A percentile compares a stretch with the other conserved stretches of the same genome.
Evolutionary conservation across 371 early-diverging fungal genomes (phyloP).

Genomic region (Lichtheimia ornata): DNA sequence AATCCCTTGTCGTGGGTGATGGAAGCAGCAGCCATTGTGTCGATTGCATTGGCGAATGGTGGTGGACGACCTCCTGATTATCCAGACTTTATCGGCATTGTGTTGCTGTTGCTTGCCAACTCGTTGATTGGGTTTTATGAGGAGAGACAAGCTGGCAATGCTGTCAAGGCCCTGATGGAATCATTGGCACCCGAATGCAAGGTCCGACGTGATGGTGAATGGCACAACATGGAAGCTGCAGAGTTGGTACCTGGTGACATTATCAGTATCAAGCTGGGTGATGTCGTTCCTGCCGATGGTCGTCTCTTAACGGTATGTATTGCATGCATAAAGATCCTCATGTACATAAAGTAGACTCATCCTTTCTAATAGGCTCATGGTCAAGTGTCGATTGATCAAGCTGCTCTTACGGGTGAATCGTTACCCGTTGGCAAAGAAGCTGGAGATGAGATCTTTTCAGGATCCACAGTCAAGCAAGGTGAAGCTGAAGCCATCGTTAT

Average conservation of each 20-base stretch:
- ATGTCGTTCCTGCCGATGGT: constrained; percentile 81
- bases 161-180: constrained; percentile 77
- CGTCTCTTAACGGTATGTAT: constrained; percentile 27
- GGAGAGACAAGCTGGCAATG: constrained; percentile 79
- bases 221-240: constrained; percentile 56
- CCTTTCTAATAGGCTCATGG: constrained; percentile 29
- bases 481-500: constrained; percentile 88
- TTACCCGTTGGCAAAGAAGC: constrained; percentile 71
- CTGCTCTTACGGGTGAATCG: constrained; percentile 86
- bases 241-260: constrained; percentile 77
- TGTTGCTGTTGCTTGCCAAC: constrained; percentile 78
- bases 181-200: constrained; percentile 75
- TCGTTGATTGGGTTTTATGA: constrained; percentile 85
- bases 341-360: too few relatives aligned
- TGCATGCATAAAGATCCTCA: too few relatives aligned
- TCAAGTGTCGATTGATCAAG: constrained; percentile 68
- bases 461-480: constrained; percentile 90
- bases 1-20: constrained; percentile 82
- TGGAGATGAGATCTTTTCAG: constrained; percentile 74
- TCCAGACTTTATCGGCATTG: constrained; percentile 83
- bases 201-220: constrained; percentile 61
- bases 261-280: constrained; percentile 73
- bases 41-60: constrained; percentile 72
- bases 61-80: constrained; percentile 72
- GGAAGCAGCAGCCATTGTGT: constrained; percentile 76